Evolutionary conservation across 371 early-diverging fungal species (phyloP), one percentile per base, ranked within the genome.

Genomic region (Apophysomyces elegans): DNA sequence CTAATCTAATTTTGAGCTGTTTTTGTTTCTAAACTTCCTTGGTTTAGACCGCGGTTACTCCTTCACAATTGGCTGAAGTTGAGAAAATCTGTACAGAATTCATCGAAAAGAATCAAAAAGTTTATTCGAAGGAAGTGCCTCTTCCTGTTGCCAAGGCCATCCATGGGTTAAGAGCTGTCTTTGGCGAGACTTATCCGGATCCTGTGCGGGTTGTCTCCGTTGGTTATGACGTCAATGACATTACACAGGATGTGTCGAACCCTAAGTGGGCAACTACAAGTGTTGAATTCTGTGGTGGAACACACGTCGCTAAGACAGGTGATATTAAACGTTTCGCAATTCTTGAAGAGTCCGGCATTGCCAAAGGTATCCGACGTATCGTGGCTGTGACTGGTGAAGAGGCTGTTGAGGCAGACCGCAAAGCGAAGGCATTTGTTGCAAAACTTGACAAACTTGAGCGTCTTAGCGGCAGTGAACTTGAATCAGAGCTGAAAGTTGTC

Each of bases 231-330:
- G 86, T 98, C 21, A 94, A 96, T 68, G 95, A 95, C 47, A 84
- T 99, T 56, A 83, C 96, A 37, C 80, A 87, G 62, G 89, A 96
- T 73, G 91, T 94, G 1, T 70, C 84, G 41, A 93, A 96, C 70
- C 85, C 86, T 44, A 84, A 90, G 62, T 97, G 96, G 95, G 77
- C 79, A 7, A 80, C 85, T 39, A 85, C 88, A 69, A 93, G 95
- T 57, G 86, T 97, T 61, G 99, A 99, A 83, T 93, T 99, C 78
- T 99, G 99, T 79, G 99, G 99, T 75, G 99, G 99, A 70, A 99
- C 99, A 71, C 99, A 99, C 74, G 99, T 99, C 39, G 78, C 80
- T 37, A 90, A 92, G 82, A 98, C 99, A 6, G 84, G 89, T 13
- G 97, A 98, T 50, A 97, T 99, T 70, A 92, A 92, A 76, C 78